Percentiles rank a stretch among this genome's conserved stretches.
Evolutionary conservation across 768 basidiomycete genomes (phyloP).

Genomic region (Infundibulicybe gibba): DNA sequence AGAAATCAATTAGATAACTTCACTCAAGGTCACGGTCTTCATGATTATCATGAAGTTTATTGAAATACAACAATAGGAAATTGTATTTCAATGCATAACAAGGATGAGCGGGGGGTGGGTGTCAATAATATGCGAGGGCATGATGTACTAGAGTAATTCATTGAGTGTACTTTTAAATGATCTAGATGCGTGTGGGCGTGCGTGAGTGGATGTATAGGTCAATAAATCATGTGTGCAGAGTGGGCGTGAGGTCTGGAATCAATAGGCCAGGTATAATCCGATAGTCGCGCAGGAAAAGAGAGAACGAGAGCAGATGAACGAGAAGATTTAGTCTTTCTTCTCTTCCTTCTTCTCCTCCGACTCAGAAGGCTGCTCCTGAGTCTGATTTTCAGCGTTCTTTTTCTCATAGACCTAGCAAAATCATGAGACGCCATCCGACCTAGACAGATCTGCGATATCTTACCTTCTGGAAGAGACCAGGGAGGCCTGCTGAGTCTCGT

Average conservation of each 20-base stretch:
- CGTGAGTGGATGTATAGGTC: background rate
- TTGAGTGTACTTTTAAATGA: no score
- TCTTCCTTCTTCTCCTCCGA: slow-evolving; percentile 54
- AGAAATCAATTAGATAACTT: no score
- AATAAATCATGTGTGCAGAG: background rate
- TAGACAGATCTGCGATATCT: background rate
- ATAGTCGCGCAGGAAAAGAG: slow-evolving; percentile 4
- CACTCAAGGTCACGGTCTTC: no score
- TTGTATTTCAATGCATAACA: no score
- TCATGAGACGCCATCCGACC: background rate
- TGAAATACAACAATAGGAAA: no score
- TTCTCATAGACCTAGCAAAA: slow-evolving; percentile 75
- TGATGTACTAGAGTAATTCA: no score
- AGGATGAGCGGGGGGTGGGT: no score
- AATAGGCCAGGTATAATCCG: slow-evolving; percentile 1
- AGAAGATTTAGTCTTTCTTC: slow-evolving; percentile 74
- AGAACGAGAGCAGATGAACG: slow-evolving; percentile 1
- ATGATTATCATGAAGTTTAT: no score
- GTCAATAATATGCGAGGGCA: no score
- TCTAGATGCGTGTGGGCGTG: no score
- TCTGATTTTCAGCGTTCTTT: slow-evolving; percentile 67
- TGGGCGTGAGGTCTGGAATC: background rate
- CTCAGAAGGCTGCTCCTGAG: slow-evolving; percentile 41
- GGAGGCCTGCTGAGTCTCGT: slow-evolving; percentile 91
- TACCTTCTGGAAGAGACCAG: slow-evolving; percentile 94